Base-by-base conservation (phyloP, 108 stramenopile species). In the Cyclotella kingstonii region DNA sequence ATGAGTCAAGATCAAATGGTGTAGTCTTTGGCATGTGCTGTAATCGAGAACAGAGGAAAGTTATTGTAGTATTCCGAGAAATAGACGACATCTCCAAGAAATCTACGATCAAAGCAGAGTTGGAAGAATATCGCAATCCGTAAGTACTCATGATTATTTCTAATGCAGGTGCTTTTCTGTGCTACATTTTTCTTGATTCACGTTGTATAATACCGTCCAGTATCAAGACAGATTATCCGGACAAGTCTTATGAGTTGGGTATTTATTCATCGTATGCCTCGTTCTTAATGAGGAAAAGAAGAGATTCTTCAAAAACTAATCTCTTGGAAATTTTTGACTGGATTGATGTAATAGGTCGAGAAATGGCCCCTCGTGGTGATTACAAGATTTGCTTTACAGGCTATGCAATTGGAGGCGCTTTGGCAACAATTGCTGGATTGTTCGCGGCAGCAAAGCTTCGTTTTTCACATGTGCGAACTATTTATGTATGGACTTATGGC, bases 401-500 rank as follows among this genome's bases (percentile, higher is more conserved):
- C 5, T 70, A 76, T 33, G 49, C 54, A 15, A 38, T 80, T 15
- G 79, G 79, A 4, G 79, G 79, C 15, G 79, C 79, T 30, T 28
- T 80, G 17, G 79, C 79, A 17, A 70, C 68, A 3, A 30, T 80
- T 4, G 60, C 30, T 56, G 70, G 64, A 5, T 72, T 62, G 25
- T 72, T 58, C 40, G 44, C 29, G 29, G 70, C 63, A 28, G 51
- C 69, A 7, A 56, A 51, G 35, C 36, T 40, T 18, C 38, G 50
- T 22, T 70, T 70, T 36, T 42, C 56, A 9, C 47, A 64, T 43
- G 40, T 64, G 40, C 31, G 22, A 21, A 55, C 55, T 0, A 45
- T 68, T 12, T 46, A 46, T 19, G 45, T 58, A 7, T 68, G 43
- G 42, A 68, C 66, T 2, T 68, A 50, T 58, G 66, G 56, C 28